phyloP scores from a whole-genome alignment of 2,329 filamentous ascomycete genomes.

The Penicillium palitans region DNA sequence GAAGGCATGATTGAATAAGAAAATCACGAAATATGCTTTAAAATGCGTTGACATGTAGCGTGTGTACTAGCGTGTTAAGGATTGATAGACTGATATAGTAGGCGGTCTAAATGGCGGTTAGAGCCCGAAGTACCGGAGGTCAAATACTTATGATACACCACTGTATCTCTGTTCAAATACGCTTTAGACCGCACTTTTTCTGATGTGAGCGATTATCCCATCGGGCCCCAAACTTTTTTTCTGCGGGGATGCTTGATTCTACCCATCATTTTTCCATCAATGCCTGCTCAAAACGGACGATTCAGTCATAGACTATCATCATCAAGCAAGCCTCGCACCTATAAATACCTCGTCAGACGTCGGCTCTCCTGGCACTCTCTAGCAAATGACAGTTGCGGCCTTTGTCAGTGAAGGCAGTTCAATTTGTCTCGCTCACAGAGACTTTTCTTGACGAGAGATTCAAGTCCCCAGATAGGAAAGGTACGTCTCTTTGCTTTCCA shows the following conservation, averaged over 20 bases:
- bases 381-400: background rate
- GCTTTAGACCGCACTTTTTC: too few relatives aligned
- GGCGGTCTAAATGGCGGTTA: too few relatives aligned
- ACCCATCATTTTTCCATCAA: background rate
- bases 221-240: background rate
- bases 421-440: background rate
- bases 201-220: background rate
- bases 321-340: background rate
- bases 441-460: too few relatives aligned
- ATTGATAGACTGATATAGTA: too few relatives aligned
- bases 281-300: background rate
- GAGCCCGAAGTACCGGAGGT: too few relatives aligned
- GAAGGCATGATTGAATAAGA: too few relatives aligned
- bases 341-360: background rate
- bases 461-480: too few relatives aligned
- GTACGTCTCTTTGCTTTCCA: constrained; percentile 1
- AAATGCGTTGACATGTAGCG: too few relatives aligned
- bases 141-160: too few relatives aligned
- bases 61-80: too few relatives aligned
- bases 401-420: background rate
- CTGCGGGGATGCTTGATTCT: background rate
- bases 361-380: background rate
- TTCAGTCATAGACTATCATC: background rate
- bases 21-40: too few relatives aligned
- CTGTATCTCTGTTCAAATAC: too few relatives aligned